A percentile compares a stretch with the other conserved stretches of the same genome.
phyloP scores from a whole-genome alignment of 345 rosid species.

The thale cress (Arabidopsis thaliana) region TAIR10.1 NC_003074.8:22212501-22213000 shows the following conservation, averaged over 20 bases:
- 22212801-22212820: neutral
- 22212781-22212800: too few species aligned
- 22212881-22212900: too few species aligned
- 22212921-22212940: neutral
- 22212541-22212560: constrained; percentile 53
- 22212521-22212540: constrained; percentile 30
- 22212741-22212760: neutral
- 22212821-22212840: neutral
- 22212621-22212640: neutral
- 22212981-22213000: constrained; percentile 59
- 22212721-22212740: neutral
- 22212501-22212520: constrained; percentile 43
- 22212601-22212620: neutral
- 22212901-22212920: neutral
- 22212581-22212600: constrained; percentile 17
- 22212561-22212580: constrained; percentile 38
- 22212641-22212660: neutral
- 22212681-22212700: constrained; percentile 57
- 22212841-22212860: neutral
- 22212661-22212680: constrained; percentile 39
- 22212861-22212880: neutral
- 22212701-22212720: constrained; percentile 41
- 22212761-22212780: neutral
- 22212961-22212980: constrained; percentile 53
- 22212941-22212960: neutral